Evolutionary conservation across 1,284 basidiomycete species (phyloP).

Genomic region (Caloboletus firmus): DNA sequence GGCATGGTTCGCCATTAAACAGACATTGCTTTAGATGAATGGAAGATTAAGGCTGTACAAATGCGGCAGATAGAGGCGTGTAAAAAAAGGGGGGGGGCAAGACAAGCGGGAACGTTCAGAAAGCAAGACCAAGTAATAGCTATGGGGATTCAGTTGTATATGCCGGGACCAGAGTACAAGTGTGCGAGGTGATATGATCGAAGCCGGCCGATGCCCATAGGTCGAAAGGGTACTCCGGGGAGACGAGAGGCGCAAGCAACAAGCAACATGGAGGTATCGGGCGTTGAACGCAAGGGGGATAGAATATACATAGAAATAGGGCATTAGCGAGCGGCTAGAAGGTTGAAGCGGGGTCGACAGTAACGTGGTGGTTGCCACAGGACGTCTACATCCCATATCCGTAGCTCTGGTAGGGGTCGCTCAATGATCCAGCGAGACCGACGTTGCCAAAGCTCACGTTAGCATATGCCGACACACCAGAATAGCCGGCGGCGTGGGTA

Average conservation of each 20-base stretch:
- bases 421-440: slow-evolving; percentile 52
- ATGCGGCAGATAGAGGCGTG: slow-evolving; percentile 47
- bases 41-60: slow-evolving; percentile 52
- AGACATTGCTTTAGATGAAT: slow-evolving; percentile 42
- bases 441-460: slow-evolving; percentile 59
- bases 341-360: slow-evolving; percentile 10
- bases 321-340: slow-evolving; percentile 33
- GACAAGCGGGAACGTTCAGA: slow-evolving; percentile 43
- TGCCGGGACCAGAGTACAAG: slow-evolving; percentile 71
- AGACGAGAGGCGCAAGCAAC: slow-evolving; percentile 35
- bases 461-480: slow-evolving; percentile 49
- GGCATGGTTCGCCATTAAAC: slow-evolving; percentile 38
- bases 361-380: slow-evolving; percentile 13
- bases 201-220: slow-evolving; percentile 36
- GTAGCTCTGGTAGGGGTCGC: slow-evolving; percentile 75
- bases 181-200: slow-evolving; percentile 54
- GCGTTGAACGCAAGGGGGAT: slow-evolving; percentile 30
- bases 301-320: slow-evolving; percentile 42
- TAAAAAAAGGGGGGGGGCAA: slow-evolving; percentile 38
- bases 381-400: slow-evolving; percentile 71
- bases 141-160: slow-evolving; percentile 41
- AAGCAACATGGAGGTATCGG: slow-evolving; percentile 37
- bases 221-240: slow-evolving; percentile 36
- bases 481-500: slow-evolving; percentile 54
- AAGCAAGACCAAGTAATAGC: slow-evolving; percentile 46